phyloP scores from a whole-genome alignment of 1,139 yeast species.

The Debaryomycetaceae sp. region DNA sequence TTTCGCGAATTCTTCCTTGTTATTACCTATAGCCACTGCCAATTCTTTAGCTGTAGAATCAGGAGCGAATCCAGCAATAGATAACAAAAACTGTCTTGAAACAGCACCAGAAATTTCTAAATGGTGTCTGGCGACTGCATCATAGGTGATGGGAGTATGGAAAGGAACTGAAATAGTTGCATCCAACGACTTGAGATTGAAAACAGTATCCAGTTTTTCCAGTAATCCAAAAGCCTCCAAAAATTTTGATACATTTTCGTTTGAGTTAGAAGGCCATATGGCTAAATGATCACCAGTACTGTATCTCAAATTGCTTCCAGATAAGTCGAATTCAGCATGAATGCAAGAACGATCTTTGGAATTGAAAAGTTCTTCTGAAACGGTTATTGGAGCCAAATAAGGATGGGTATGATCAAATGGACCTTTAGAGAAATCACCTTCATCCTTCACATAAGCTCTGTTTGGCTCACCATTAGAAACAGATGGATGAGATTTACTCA shows the following conservation, averaged over 20 bases:
- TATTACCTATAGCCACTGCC: constrained; percentile 56
- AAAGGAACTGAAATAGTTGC: constrained; percentile 70
- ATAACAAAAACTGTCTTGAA: constrained; percentile 79
- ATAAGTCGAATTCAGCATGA: constrained; percentile 84
- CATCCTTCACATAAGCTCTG: constrained; percentile 48
- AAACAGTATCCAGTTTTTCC: constrained; percentile 51
- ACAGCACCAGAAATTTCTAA: constrained; percentile 91
- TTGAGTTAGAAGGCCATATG: constrained; percentile 87
- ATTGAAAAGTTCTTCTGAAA: constrained; percentile 68
- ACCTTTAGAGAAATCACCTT: constrained; percentile 52
- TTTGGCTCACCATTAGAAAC: constrained; percentile 89
- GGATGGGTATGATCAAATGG: constrained; percentile 88
- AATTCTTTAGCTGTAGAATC: constrained; percentile 52
- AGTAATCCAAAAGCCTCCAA: constrained; percentile 60
- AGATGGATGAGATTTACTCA: constrained; percentile 27
- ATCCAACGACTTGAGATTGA: constrained; percentile 70
- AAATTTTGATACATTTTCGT: constrained; percentile 67
- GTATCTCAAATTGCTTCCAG: constrained; percentile 73
- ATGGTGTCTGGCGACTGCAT: constrained; percentile 79
- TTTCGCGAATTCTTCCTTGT: constrained; percentile 65
- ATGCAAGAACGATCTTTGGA: constrained; percentile 72
- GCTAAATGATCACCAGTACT: constrained; percentile 97
- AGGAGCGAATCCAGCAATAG: constrained; percentile 86
- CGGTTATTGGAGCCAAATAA: constrained; percentile 64
- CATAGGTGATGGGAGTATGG: constrained; percentile 90